These are phyloP conservation scores for Fusarium sp. DNA, from an alignment of 2,329 filamentous ascomycete genomes.

Conservation along the genomic window DNA sequence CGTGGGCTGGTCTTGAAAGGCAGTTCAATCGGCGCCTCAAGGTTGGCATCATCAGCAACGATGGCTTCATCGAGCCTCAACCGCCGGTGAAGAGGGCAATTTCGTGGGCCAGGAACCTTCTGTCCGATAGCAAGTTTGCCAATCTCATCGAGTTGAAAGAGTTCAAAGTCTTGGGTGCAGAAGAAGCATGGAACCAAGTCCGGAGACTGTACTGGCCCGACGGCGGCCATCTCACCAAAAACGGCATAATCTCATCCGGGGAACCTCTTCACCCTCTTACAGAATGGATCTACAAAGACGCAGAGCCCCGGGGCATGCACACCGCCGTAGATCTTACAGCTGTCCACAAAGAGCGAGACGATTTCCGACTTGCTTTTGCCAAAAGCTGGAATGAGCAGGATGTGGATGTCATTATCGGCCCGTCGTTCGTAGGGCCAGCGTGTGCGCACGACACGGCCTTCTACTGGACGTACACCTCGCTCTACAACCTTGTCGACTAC, in stretches of 20 bases:
- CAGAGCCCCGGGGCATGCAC: conserved; percentile 34
- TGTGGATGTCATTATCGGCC: conserved; percentile 50
- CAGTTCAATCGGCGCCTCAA: conserved; percentile 41
- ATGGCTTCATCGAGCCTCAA: conserved; percentile 50
- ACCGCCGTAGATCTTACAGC: conserved; percentile 23
- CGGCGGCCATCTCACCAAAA: conserved; percentile 45
- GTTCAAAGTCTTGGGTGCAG: conserved; percentile 46
- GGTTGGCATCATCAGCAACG: conserved; percentile 53
- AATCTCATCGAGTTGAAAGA: conserved; percentile 45
- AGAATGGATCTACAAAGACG: conserved; percentile 50
- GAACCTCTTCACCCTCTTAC: conserved; percentile 58
- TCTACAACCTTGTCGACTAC: conserved; percentile 51
- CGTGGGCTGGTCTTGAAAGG: conserved; percentile 43
- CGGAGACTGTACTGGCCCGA: conserved; percentile 58
- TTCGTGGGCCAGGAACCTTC: conserved; percentile 43
- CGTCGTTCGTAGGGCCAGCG: conserved; percentile 50
- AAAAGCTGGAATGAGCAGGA: conserved; percentile 48
- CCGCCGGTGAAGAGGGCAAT: conserved; percentile 51
- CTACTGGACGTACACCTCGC: conserved; percentile 51
- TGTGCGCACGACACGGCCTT: conserved; percentile 48
- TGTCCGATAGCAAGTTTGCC: conserved; percentile 28
- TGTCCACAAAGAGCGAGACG: conserved; percentile 39
- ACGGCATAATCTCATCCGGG: conserved; percentile 47
- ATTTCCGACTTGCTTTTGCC: conserved; percentile 46
- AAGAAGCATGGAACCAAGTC: conserved; percentile 46